Evolutionary conservation across 1,139 yeast species (phyloP).

Genomic region (Nakaseomyces sp.): DNA sequence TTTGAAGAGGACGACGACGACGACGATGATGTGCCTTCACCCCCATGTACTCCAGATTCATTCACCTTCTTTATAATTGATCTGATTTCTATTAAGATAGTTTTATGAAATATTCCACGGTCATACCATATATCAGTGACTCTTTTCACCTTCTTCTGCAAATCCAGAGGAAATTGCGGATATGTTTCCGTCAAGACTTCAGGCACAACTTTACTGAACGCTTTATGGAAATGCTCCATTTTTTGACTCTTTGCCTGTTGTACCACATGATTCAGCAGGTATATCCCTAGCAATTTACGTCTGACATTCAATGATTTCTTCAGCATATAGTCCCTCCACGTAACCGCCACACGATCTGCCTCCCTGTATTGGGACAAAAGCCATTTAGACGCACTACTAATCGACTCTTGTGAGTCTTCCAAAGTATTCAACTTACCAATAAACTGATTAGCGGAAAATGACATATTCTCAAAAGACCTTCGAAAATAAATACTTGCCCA

Average conservation of each 20-base stretch:
- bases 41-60: background rate
- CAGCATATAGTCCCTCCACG: conserved; percentile 44
- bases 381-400: conserved; percentile 83
- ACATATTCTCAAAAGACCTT: background rate
- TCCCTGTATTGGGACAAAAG: conserved; percentile 67
- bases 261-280: conserved; percentile 75
- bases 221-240: conserved; percentile 51
- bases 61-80: background rate
- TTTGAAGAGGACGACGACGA: background rate
- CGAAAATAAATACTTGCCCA: background rate
- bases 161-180: conserved; percentile 24
- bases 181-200: conserved; percentile 27
- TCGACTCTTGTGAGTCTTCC: conserved; percentile 80
- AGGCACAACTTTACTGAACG: conserved; percentile 46
- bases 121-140: conserved; percentile 74
- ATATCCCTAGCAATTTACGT: conserved; percentile 54
- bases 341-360: conserved; percentile 48
- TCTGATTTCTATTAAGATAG: conserved; percentile 38
- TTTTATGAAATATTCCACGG: conserved; percentile 46
- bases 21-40: too few relatives aligned
- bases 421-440: conserved; percentile 49
- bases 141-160: conserved; percentile 52
- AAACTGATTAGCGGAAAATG: conserved; percentile 39
- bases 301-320: conserved; percentile 31
- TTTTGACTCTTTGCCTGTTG: conserved; percentile 70